Conservation (phyloP, 371 early-diverging fungal genomes). For the Umbelopsis sp. region DNA sequence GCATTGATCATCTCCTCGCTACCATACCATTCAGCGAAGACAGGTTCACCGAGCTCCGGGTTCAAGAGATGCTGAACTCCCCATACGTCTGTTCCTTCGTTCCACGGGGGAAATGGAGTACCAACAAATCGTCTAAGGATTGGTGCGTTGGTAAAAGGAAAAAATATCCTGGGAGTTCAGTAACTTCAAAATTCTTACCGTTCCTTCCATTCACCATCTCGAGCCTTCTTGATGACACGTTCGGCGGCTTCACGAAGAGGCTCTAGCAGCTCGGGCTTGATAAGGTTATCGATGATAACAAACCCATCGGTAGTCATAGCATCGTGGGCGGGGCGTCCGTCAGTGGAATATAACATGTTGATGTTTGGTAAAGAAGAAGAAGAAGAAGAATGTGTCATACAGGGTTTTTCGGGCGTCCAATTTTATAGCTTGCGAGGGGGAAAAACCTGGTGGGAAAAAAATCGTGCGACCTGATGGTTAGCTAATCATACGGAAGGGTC, state of each 20-base stretch:
- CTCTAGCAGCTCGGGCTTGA: conserved; percentile 40
- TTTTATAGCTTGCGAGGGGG: neutral
- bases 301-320: conserved; percentile 49
- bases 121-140: conserved; percentile 49
- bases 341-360: conserved; percentile 6
- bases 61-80: conserved; percentile 57
- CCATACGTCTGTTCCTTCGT: conserved; percentile 57
- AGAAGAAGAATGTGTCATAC: neutral
- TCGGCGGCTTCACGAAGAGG: conserved; percentile 52
- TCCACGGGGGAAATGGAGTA: conserved; percentile 62
- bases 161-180: neutral
- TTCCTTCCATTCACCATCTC: conserved; percentile 53
- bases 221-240: conserved; percentile 47
- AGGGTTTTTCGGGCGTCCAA: neutral
- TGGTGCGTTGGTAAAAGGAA: neutral
- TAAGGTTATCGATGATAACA: conserved; percentile 55
- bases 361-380: neutral
- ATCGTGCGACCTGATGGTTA: neutral
- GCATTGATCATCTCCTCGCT: conserved; percentile 40
- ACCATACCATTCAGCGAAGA: conserved; percentile 57
- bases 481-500: neutral
- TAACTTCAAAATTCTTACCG: conserved; percentile 28
- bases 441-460: neutral
- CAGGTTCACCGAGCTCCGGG: conserved; percentile 52
- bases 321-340: conserved; percentile 39